Base-by-base conservation (phyloP, 2,329 filamentous ascomycete genomes). In the Sarocladium brachiariae region DNA sequence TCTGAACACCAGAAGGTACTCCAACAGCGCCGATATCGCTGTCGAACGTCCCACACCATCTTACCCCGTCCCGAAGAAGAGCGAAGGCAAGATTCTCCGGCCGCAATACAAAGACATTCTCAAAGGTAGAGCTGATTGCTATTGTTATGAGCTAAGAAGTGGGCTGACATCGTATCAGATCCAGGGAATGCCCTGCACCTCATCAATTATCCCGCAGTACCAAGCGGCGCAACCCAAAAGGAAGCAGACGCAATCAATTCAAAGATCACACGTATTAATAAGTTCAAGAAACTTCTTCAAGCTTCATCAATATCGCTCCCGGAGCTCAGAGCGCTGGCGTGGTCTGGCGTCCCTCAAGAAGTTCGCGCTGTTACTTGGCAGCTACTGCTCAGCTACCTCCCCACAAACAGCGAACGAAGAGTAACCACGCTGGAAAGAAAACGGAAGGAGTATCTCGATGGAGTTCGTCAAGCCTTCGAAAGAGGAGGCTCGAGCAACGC, bases 341-440 rank as follows among this genome's bases (percentile, higher is more conserved):
- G 95, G 93, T 93, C 91, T 49, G 93, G 93, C 11, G 80, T 97
- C 31, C 95, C 93, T 0, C 86, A 89, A 59, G 95, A 99, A 71
- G 90, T 99, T 16, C 88, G 95, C 51, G 89, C 93, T 48, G 96
- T 99, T 86, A 93, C 92, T n/a, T 99, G 93, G 93, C 91, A 97
- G 68, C 76, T 99, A 21, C 76, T 99, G 18, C 80, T 99, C 21
- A 93, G 92, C 52, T 99, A 99, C 66, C 78, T 99, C 4, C 93
- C 95, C 1, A 95, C 92, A n/a, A 96, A 90, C 63, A 95, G 90
- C 59, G 95, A 99, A 65, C 80, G 93, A 55, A 82, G 95, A 50
- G 88, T 97, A 7, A 81, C 88, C 1, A 93, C 91, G 0, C 75
- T 99, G 9, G 93, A 99, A 65, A 78, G 93, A 53, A 99, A 99